phyloP scores from a whole-genome alignment of 441 rosid species.

The Metrosideros polymorpha region DNA sequence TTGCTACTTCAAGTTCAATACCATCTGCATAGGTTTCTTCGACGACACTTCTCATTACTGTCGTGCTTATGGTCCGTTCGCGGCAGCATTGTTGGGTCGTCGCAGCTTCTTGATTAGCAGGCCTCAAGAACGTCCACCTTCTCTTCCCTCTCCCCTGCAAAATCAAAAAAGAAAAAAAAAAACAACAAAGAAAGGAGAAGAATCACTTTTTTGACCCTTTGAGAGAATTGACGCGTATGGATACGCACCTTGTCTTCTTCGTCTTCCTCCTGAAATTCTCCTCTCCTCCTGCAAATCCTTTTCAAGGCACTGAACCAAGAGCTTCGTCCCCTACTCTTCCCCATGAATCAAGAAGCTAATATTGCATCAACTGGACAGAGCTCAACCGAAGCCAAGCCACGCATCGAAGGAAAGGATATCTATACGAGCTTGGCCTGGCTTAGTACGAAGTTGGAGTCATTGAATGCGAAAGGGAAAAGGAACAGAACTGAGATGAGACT shows the following conservation, averaged over 20 bases:
- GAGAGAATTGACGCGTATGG: background rate
- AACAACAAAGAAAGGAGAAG: background rate
- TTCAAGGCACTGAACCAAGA: slow-evolving; percentile 44
- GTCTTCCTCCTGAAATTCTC: slow-evolving; percentile 26
- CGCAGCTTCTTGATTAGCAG: slow-evolving; percentile 13
- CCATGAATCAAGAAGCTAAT: slow-evolving; percentile 9
- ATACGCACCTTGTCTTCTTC: slow-evolving; percentile 28
- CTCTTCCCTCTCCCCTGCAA: slow-evolving; percentile 40
- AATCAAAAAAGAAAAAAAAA: background rate
- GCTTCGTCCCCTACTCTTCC: slow-evolving; percentile 31
- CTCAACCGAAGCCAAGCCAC: background rate
- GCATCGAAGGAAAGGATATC: background rate
- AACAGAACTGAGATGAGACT: background rate
- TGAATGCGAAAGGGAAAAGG: background rate
- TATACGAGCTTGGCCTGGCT: background rate
- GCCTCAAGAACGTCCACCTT: slow-evolving; percentile 40
- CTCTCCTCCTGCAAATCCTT: slow-evolving; percentile 33
- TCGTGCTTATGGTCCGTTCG: slow-evolving; percentile 5
- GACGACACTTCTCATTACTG: background rate
- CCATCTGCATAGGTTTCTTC: background rate
- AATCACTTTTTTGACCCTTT: background rate
- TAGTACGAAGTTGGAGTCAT: background rate
- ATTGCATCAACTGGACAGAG: background rate
- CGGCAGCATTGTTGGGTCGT: slow-evolving; percentile 14
- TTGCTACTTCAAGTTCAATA: slow-evolving; percentile 15